These are phyloP conservation scores for Russula sp. DNA, from an alignment of 768 basidiomycete species.

Conservation along the genomic window DNA sequence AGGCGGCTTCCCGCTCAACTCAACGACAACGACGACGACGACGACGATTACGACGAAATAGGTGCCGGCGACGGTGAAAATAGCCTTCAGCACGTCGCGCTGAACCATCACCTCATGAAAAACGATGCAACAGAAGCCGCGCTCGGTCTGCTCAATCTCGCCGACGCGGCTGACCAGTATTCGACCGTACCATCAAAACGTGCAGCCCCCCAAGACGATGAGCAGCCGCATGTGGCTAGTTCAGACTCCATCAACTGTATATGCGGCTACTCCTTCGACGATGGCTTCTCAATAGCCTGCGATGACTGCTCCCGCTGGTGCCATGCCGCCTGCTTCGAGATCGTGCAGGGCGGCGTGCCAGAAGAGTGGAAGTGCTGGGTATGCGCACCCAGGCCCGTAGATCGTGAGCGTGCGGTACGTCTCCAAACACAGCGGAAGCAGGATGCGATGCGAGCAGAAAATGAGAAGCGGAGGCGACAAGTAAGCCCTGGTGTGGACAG, in stretches of 20 bases:
- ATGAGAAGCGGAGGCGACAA: slow-evolving; percentile 27
- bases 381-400: slow-evolving; percentile 47
- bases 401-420: slow-evolving; percentile 41
- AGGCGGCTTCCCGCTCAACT: neutral
- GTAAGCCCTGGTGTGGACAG: slow-evolving; percentile 35
- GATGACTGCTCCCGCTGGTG: slow-evolving; percentile 79
- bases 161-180: slow-evolving; percentile 30
- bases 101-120: slow-evolving; percentile 30
- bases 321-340: slow-evolving; percentile 72
- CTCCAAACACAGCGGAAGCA: slow-evolving; percentile 37
- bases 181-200: slow-evolving; percentile 39
- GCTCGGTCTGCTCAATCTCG: slow-evolving; percentile 49
- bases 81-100: neutral
- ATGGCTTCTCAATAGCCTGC: slow-evolving; percentile 82
- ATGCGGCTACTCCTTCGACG: slow-evolving; percentile 66
- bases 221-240: slow-evolving; percentile 8
- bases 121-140: slow-evolving; percentile 55
- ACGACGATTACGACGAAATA: slow-evolving; percentile 4
- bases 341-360: slow-evolving; percentile 50
- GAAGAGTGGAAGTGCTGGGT: slow-evolving; percentile 75
- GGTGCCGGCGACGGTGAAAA: slow-evolving; percentile 4
- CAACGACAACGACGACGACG: neutral
- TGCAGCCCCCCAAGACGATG: slow-evolving; percentile 22
- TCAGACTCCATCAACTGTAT: slow-evolving; percentile 61
- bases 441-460: slow-evolving; percentile 22